Base-by-base conservation (phyloP, 2,329 filamentous ascomycete species). In the Aspergillus tamarii region DNA sequence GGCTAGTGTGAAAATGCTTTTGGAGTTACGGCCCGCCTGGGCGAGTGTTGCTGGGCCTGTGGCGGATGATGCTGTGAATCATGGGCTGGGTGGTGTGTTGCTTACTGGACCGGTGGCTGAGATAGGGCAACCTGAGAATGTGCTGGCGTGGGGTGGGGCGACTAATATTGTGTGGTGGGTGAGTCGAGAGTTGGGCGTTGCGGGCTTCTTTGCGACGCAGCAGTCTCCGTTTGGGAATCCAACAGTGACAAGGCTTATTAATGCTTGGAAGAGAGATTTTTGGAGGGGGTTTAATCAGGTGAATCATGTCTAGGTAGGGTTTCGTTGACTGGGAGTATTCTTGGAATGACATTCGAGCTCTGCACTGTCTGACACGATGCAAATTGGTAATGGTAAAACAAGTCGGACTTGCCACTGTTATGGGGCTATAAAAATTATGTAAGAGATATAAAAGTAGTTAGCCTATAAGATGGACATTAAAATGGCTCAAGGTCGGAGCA, bases 141-240 rank as follows among this genome's bases (percentile, higher is more conserved):
- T 61, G 54, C 48, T 64, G 16, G 59, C 59, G 14, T 64, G 62
- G 59, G 59, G 62, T 12, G 62, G 62, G 21, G 59, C 62, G 1
- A 41, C 54, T 1, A 64, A 64, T 28, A 54, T 64, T 16, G 39
- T 59, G 23, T 61, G 59, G 62, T 64, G 62, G 62, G 48, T 12
- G 14, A 58, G 55, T 46, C 26, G 62, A 8, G 54, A 64, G 45
- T 16, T 23, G 12, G 53, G 54, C 1, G 45, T 64, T 7, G 58
- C 62, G 5, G 62, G 59, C 1, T 64, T 64, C 26, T 64, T 64
- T 41, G 34, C 34, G 34, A 36, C 34, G 34, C 34, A 36, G 34
- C 34, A 36, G 34, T 14, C 34, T 11, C 62, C 62, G 5, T 64
- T 64, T 59, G 54, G 62, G 6, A 64, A 64, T 50, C 30, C 59